Percentiles rank a stretch among this genome's conserved stretches.
Evolutionary conservation across 176 grass and related monocot genomes (phyloP).

Genomic region (Phoenix dactylifera): DNA sequence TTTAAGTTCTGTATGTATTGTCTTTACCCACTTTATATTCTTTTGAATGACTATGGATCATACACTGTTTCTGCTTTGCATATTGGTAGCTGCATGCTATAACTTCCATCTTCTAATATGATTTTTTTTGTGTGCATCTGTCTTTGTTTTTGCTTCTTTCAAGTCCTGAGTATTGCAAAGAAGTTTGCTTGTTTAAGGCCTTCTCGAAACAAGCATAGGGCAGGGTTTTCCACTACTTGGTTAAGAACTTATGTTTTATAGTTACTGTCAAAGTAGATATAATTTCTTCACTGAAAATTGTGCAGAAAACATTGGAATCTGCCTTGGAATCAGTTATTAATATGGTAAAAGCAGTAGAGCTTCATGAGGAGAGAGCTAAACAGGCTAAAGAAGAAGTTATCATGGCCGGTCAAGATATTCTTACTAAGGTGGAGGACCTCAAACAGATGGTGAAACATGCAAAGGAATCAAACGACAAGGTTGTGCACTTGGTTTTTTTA

Average conservation of each 20-base stretch:
- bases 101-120: too few relatives aligned
- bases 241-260: too few relatives aligned
- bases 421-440: slow-evolving; percentile 26
- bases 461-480: slow-evolving; percentile 46
- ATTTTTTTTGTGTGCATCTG: neutral
- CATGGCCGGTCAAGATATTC: slow-evolving; percentile 32
- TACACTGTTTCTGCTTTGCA: too few relatives aligned
- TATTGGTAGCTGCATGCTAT: too few relatives aligned
- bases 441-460: slow-evolving; percentile 29
- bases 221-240: too few relatives aligned
- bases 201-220: too few relatives aligned
- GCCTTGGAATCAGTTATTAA: slow-evolving; percentile 35
- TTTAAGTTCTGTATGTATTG: too few relatives aligned
- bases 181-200: too few relatives aligned
- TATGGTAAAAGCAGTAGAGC: slow-evolving; percentile 49
- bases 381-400: slow-evolving; percentile 35
- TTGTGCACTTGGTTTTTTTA: slow-evolving; percentile 10
- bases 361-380: slow-evolving; percentile 39
- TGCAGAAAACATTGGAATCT: slow-evolving; percentile 40
- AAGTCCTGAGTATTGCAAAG: too few relatives aligned
- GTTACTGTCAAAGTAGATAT: too few relatives aligned
- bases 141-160: slow-evolving; percentile 1
- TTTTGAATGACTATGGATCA: too few relatives aligned
- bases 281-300: neutral
- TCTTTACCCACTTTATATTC: too few relatives aligned